These are phyloP conservation scores for Dryas alaskensis DNA, from an alignment of 306 rosid species.

Conservation along the genomic window DNA sequence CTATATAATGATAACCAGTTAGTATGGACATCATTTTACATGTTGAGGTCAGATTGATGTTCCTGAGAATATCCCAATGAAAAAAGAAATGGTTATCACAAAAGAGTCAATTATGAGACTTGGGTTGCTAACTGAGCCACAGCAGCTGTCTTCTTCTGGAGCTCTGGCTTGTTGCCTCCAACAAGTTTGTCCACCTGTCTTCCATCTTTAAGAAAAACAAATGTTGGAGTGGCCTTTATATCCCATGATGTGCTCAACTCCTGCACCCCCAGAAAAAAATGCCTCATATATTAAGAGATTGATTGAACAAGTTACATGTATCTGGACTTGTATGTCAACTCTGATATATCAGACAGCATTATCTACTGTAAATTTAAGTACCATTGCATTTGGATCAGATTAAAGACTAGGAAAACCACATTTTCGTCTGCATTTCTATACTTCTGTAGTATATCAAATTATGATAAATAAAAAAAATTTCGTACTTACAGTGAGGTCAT, in stretches of 20 bases:
- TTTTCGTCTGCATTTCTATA: neutral
- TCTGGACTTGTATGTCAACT: too few relatives aligned
- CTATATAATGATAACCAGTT: neutral
- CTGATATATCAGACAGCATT: too few relatives aligned
- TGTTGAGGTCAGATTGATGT: neutral
- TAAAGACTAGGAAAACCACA: neutral
- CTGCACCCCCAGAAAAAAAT: constrained; percentile 30
- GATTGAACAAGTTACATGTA: neutral
- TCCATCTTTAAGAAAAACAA: constrained; percentile 75
- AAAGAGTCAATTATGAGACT: constrained; percentile 14
- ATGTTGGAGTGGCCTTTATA: constrained; percentile 85
- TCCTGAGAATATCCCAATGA: neutral
- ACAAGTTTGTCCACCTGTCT: constrained; percentile 73
- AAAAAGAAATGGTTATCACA: neutral
- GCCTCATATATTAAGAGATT: constrained; percentile 2
- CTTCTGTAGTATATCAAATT: neutral
- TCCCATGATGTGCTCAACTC: constrained; percentile 78
- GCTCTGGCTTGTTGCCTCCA: constrained; percentile 77
- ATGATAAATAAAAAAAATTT: neutral
- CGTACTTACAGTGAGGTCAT: constrained; percentile 67
- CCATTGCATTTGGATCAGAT: neutral
- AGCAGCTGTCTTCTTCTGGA: constrained; percentile 57
- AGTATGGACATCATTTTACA: neutral
- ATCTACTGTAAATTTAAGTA: neutral
- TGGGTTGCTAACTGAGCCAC: constrained; percentile 21